Evolutionary conservation across 2,329 filamentous ascomycete species (phyloP).

Genomic region (Penicillium sp.): DNA sequence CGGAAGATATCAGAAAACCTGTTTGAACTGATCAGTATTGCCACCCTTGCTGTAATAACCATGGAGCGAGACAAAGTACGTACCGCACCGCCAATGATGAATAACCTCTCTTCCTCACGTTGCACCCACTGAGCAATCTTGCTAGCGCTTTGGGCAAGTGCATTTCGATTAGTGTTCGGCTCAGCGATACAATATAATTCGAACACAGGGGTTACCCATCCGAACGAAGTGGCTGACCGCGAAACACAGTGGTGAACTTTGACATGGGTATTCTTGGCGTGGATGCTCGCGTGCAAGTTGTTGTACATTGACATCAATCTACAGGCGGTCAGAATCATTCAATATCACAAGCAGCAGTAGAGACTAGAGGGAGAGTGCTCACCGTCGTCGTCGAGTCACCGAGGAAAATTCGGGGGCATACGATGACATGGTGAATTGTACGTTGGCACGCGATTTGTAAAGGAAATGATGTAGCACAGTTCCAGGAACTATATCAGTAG

Average conservation of each 20-base stretch:
- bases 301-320: slow-evolving; percentile 81
- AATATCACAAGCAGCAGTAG: neutral
- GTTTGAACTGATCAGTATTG: slow-evolving; percentile 1
- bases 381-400: slow-evolving; percentile 62
- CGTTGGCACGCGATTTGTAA: slow-evolving; percentile 91
- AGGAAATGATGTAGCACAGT: slow-evolving; percentile 85
- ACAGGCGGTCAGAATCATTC: slow-evolving; percentile 1
- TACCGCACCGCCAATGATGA: slow-evolving; percentile 97
- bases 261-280: slow-evolving; percentile 76
- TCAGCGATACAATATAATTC: slow-evolving; percentile 95
- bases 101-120: slow-evolving; percentile 86
- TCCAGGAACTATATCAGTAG: slow-evolving; percentile 74
- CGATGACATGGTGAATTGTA: slow-evolving; percentile 91
- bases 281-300: slow-evolving; percentile 77
- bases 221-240: slow-evolving; percentile 73
- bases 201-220: slow-evolving; percentile 87
- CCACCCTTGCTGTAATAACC: neutral
- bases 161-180: slow-evolving; percentile 59
- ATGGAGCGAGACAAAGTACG: slow-evolving; percentile 13
- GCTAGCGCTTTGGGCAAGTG: slow-evolving; percentile 80
- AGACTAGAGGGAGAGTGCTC: slow-evolving; percentile 13
- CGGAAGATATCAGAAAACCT: slow-evolving; percentile 24
- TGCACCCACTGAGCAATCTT: slow-evolving; percentile 88
- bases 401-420: slow-evolving; percentile 66
- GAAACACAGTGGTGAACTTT: slow-evolving; percentile 81